Evolutionary conservation across 2,329 filamentous ascomycete genomes (phyloP), one percentile per base, ranked within the genome.

Genomic region (Fusarium vanettenii): DNA sequence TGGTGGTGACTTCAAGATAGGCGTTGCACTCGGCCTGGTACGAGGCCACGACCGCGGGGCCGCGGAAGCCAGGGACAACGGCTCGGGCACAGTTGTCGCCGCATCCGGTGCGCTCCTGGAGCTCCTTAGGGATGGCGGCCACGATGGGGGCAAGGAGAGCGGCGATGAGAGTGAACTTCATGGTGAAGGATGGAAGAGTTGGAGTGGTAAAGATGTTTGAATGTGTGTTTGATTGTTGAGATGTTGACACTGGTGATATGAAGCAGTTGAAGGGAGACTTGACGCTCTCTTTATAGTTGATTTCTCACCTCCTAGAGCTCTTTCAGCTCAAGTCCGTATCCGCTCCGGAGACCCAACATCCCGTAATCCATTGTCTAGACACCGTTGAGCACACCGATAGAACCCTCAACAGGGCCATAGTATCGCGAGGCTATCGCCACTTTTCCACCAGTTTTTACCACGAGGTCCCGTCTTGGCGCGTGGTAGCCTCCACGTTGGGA

Each of bases 41-140:
- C 4, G 66, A 52, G 4, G 74, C 66, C 37, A 75, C 64, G 2
- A 71, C 67, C 0, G 48, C 18, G 4, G 69, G 64, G 1, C 74
- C 74, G 2, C 69, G 62, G 60, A 70, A 70, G 1, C 72, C 72
- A 4, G 74, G 74, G 1, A 67, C 72, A 37, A 76, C 74, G 1
- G 74, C 74, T 31, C 74, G 62, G 20, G 72, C 74, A 22, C 74
- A 76, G 56, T 76, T 76, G 18, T 75, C 74, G 8, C 62, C 71
- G 10, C 69, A 75, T 3, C 74, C 74, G 10, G 29, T 35, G 5
- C 74, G 74, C 5, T 59, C 66, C 5, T 75, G 55, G 8, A 76
- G 71, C 35, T 76, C 71, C 14, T 48, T 65, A 6, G 74, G 74
- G 18, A 73, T 63, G 59, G 67, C 29, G 6, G 74, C 74, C 52